Evolutionary conservation across 1,284 basidiomycete genomes (phyloP).

Genomic region (Boletellus deceptivus): DNA sequence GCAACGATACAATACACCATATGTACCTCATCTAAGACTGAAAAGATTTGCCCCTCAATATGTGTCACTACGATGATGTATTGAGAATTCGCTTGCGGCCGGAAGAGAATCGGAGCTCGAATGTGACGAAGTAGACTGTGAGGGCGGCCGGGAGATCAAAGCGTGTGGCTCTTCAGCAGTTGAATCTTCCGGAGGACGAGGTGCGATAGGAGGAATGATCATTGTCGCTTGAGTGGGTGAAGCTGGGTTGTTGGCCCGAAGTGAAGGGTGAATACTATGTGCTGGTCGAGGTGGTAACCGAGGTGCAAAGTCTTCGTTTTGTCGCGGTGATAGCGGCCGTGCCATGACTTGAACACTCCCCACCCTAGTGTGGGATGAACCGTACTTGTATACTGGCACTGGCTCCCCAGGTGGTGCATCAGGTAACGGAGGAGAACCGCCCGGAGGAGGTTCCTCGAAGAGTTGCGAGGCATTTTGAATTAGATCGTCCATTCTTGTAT

Average conservation of each 20-base stretch:
- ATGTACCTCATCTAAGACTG: background rate
- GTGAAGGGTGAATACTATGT: constrained; percentile 76
- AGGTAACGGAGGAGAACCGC: constrained; percentile 60
- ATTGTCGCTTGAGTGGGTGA: constrained; percentile 39
- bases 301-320: constrained; percentile 68
- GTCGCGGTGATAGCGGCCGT: constrained; percentile 31
- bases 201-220: constrained; percentile 30
- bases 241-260: constrained; percentile 43
- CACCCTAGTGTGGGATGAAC: constrained; percentile 64
- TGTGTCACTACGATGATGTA: constrained; percentile 11
- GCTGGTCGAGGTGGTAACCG: constrained; percentile 62
- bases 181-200: constrained; percentile 19
- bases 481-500: constrained; percentile 85
- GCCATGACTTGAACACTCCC: constrained; percentile 39
- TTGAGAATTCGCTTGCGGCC: constrained; percentile 4
- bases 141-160: constrained; percentile 26
- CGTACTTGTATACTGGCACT: constrained; percentile 55
- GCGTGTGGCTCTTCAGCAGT: constrained; percentile 9
- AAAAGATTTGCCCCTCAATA: constrained; percentile 7
- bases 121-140: constrained; percentile 28
- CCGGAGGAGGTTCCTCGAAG: constrained; percentile 52
- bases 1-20: constrained; percentile 7
- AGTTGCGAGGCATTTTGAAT: constrained; percentile 66
- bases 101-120: constrained; percentile 17
- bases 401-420: constrained; percentile 63